Base-by-base conservation (phyloP, 2,329 filamentous ascomycete species). In the Aspergillus texensis region DNA sequence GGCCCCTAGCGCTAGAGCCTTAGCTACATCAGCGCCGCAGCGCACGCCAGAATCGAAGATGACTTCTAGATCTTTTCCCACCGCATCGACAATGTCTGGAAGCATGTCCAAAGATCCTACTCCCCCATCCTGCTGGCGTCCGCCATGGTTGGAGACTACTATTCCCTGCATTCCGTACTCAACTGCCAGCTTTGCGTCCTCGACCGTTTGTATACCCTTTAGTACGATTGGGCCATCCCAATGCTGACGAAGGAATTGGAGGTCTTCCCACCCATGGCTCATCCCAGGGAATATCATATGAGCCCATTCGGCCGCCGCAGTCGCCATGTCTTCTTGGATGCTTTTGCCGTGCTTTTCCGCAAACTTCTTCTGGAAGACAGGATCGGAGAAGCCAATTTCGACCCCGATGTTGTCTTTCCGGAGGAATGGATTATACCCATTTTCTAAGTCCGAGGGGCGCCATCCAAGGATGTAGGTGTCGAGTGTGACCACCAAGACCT, bases 381-480 rank as follows among this genome's bases (percentile, higher is more conserved):
- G 87, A 70, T 92, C 89, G 1, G 83, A 83, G 67, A 91, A 87
- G 1, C 88, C 89, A 2, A 88, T 81, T 50, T 84, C 80, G 46
- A 86, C 83, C 1, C 89, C 89, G 8, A 85, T 77, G 5, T 65
- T 64, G 30, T 71, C 69, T 14, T 61, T 55, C 2, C 68, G 54
- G 6, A 71, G 32, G 62, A 75, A 78, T 16, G 75, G 75, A 6
- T 75, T 70, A 69, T 86, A 90, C 3, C 81, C 83, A 4, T 81
- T 80, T 64, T 90, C 88, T 0, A 92, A 81, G 70, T 92, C 89
- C 0, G 80, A 81, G 0, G 89, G 89, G 36, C 91, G 80, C 89
- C 89, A 93, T 0, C 84, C 85, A 16, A 93, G 80, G 14, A 83
- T 83, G 72, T 87, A 91, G 0, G 89, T 92, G 75, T 93, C 91